phyloP scores from a whole-genome alignment of 2,329 filamentous ascomycete species.

The Ceratocystis papillata region DNA sequence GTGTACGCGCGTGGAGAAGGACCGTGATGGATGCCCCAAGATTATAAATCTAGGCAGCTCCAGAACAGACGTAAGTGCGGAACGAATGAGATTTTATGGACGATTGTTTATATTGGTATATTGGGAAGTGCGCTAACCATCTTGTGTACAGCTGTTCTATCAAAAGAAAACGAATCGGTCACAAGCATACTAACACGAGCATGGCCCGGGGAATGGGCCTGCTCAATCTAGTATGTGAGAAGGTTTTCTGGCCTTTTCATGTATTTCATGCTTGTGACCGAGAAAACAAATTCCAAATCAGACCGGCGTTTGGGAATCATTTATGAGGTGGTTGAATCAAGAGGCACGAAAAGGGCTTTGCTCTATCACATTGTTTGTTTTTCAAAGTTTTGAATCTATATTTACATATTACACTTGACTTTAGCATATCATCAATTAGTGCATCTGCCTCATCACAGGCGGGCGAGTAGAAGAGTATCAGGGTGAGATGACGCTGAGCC shows the following conservation, averaged over 20 bases:
- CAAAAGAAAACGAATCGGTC: conserved; percentile 57
- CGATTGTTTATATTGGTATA: conserved; percentile 35
- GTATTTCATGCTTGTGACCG: conserved; percentile 17
- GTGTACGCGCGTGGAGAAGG: conserved; percentile 92
- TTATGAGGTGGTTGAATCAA: background rate
- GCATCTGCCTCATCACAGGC: too few relatives aligned
- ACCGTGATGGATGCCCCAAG: conserved; percentile 94
- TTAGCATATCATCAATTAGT: too few relatives aligned
- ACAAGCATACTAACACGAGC: conserved; percentile 40
- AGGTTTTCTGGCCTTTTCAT: conserved; percentile 4
- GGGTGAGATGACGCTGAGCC: background rate
- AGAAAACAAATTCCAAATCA: conserved; percentile 9
- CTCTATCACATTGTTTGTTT: background rate
- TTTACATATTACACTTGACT: background rate
- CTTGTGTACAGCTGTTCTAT: conserved; percentile 44
- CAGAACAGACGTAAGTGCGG: conserved; percentile 66
- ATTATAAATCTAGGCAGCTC: conserved; percentile 97
- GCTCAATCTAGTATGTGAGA: background rate
- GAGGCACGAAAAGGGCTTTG: background rate
- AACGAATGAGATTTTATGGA: background rate
- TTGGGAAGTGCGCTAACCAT: conserved; percentile 28
- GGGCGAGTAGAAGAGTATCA: background rate
- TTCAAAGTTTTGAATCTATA: conserved; percentile 2
- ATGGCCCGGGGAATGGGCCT: conserved; percentile 36
- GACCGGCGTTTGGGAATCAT: conserved; percentile 17